Evolutionary conservation across 495 filamentous ascomycete genomes (phyloP), one percentile per base, ranked within the genome.

Genomic region (Hypoxylon trugodes): DNA sequence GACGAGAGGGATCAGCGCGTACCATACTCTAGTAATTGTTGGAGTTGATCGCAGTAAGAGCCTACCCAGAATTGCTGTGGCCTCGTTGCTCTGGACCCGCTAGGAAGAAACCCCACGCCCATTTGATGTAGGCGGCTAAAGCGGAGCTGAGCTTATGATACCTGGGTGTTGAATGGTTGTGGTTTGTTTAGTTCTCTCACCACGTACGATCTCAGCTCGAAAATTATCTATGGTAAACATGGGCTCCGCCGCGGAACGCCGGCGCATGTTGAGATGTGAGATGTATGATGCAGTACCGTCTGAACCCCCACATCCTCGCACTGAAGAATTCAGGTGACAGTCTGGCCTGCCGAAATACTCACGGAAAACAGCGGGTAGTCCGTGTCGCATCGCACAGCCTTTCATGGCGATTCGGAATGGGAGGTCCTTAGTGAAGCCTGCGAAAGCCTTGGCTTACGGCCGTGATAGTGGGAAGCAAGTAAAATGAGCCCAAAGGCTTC

Each of bases 81-180:
- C 55, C 57, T 61, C 10, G 46, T n/a, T 57, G 57, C 52, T 58
- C 46, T n/a, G 46, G 57, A 18, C 38, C 57, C 47, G 57, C 28
- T 52, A 67, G 33, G 36, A 37, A 52, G 46, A 46, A 61, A 67
- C 58, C 64, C 64, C 58, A 67, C 57, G 51, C 46, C 48, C 19
- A 21, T 47, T 57, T 49, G 24, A 40, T 43, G 37, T 51, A 66
- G 51, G 63, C 56, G 57, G 56, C 57, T 66, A 66, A 66, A 61
- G 63, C 63, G 63, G 63, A 66, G 63, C 56, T 61, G 56, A 66
- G 57, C n/a, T 21, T 57, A 61, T 49, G 58, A 53, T 57, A 53
- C 53, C 37, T 4, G 15, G 2, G 15, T 19, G 3, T 28, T 49
- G 38, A 41, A 36, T 51, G 46, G 57, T 57, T 46, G 57, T 59